Evolutionary conservation across 495 filamentous ascomycete species (phyloP).

Genomic region (Chaetomium fimeti): DNA sequence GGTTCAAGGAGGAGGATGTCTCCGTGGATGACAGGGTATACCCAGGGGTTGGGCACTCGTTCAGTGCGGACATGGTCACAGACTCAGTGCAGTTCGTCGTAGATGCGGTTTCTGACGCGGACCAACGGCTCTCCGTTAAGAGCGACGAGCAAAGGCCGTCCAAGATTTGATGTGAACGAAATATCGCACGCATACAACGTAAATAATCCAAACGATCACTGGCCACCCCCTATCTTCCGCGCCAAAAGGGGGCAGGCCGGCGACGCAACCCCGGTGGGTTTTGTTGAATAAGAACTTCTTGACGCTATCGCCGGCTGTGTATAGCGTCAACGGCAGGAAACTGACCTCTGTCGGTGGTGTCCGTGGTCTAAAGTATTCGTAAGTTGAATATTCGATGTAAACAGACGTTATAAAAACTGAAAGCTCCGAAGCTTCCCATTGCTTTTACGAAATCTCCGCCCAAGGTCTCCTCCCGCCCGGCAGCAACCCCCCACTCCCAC

Average conservation of each 20-base stretch:
- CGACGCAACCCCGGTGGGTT: too few relatives aligned
- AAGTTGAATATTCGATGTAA: too few relatives aligned
- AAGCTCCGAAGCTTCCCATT: too few relatives aligned
- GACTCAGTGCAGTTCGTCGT: slow-evolving; percentile 68
- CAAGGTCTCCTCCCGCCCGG: slow-evolving; percentile 39
- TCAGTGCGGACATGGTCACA: slow-evolving; percentile 67
- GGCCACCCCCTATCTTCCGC: too few relatives aligned
- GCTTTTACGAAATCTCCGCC: slow-evolving; percentile 13
- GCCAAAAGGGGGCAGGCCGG: too few relatives aligned
- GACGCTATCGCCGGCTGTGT: too few relatives aligned
- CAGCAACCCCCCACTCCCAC: slow-evolving; percentile 37
- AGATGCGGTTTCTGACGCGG: slow-evolving; percentile 44
- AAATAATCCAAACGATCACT: background rate
- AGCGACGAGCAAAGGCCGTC: slow-evolving; percentile 15
- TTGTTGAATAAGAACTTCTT: too few relatives aligned
- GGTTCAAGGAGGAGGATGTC: slow-evolving; percentile 59
- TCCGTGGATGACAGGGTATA: slow-evolving; percentile 73
- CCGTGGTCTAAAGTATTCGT: too few relatives aligned
- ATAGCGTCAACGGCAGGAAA: too few relatives aligned
- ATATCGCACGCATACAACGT: background rate
- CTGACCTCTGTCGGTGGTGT: too few relatives aligned
- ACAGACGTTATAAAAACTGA: too few relatives aligned
- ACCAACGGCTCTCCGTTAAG: slow-evolving; percentile 9
- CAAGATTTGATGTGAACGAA: slow-evolving; percentile 28
- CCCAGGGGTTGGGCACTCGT: slow-evolving; percentile 67